phyloP scores from a whole-genome alignment of 805 yeast genomes.

The Candida hispaniensis region DNA sequence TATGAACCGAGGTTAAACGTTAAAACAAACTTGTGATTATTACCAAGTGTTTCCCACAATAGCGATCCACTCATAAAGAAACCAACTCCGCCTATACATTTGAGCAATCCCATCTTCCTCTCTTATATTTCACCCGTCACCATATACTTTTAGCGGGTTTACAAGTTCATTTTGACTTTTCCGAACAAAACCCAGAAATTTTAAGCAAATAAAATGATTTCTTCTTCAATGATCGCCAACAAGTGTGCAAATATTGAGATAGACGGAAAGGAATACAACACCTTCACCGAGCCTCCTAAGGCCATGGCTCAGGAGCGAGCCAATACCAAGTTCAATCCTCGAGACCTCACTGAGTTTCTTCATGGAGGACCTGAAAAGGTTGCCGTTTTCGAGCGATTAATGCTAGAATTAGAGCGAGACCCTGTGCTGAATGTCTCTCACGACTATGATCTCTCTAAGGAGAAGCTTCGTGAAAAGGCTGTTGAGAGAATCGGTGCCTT shows the following conservation, averaged over 20 bases:
- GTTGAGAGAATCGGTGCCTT: slow-evolving; percentile 28
- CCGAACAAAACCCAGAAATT: too few species aligned
- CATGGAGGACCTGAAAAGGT: slow-evolving; percentile 36
- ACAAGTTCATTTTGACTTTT: too few species aligned
- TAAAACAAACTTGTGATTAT: too few species aligned
- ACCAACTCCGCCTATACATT: too few species aligned
- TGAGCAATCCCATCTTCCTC: too few species aligned
- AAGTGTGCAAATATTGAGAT: slow-evolving; percentile 21
- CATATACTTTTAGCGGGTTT: too few species aligned
- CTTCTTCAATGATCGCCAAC: too few species aligned
- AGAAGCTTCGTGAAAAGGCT: slow-evolving; percentile 31
- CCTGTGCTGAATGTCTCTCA: slow-evolving; percentile 38
- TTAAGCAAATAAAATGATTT: too few species aligned
- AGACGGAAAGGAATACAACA: slow-evolving; percentile 22
- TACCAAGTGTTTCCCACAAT: too few species aligned
- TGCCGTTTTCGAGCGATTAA: slow-evolving; percentile 31
- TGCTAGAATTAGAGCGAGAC: slow-evolving; percentile 43
- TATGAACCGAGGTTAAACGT: too few species aligned
- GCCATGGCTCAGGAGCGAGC: slow-evolving; percentile 34
- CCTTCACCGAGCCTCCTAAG: slow-evolving; percentile 30
- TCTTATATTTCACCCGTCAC: too few species aligned
- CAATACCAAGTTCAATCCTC: slow-evolving; percentile 29
- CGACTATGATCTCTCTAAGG: slow-evolving; percentile 40
- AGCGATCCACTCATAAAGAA: too few species aligned
- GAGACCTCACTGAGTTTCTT: slow-evolving; percentile 34